Evolutionary conservation across 768 basidiomycete species (phyloP), one percentile per base, ranked within the genome.

Genomic region (Termitomyces sp.): DNA sequence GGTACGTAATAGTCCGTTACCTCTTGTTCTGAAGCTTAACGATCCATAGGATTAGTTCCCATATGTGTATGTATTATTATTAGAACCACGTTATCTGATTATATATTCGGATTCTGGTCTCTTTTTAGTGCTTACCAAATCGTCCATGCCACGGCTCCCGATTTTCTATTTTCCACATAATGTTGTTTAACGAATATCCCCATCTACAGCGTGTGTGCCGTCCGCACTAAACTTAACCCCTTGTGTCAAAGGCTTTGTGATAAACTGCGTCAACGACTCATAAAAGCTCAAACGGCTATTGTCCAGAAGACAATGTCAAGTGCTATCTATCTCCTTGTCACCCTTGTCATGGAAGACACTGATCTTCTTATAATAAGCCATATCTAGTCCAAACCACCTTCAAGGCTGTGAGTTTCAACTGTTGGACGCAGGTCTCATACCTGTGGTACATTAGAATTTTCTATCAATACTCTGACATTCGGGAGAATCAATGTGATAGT

Each of bases 1-100:
- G 94, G 94, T 92, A 69, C 63, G 88, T 79, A 22, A 26, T 47
- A 24, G 53, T 54, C 51, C 42, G 12, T 24, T 58, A 5, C 28
- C 51, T 45, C 47, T 58, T 60, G 58, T 46, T 46, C 57, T 54
- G 38, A 59, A 61, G 58, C 51, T 63, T 44, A 53, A 10, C 40
- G 44, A 38, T 60, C 36, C 42, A 52, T 63, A 80, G 79, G 77
- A 80, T 69, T 79, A 74, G 65, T 57, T 61, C 53, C n/a, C 28
- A 42, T 56, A 42, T 56, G 18, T 45, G 35, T 26, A 50, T 58
- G 53, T 44, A n/a, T n/a, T 26, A 44, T 44, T 60, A 56, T 43
- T 64, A 62, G 53, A 57, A 32, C n/a, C 46, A n/a, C 59, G 30
- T 52, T 52, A 38, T 57, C 54, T 38, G 44, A 50, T 32, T 16